Percentiles rank a stretch among this genome's conserved stretches.
These are phyloP conservation scores for Oryza punctata DNA, from an alignment of 176 grass and related monocot genomes.

Conservation along the genomic window DNA sequence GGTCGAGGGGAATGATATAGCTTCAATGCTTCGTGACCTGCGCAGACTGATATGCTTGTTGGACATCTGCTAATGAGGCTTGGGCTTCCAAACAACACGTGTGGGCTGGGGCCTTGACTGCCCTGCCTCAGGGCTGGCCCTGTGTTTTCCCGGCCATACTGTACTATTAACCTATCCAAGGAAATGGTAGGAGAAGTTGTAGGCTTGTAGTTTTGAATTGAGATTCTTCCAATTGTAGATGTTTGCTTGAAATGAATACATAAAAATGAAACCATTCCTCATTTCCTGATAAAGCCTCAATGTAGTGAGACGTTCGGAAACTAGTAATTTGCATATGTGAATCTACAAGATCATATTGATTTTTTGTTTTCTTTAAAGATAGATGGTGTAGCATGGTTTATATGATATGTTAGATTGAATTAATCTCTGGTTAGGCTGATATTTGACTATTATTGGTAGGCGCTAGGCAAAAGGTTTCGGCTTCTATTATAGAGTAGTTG, in stretches of 20 bases:
- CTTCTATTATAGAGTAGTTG: not conserved
- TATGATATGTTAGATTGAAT: not conserved
- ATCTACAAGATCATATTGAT: not conserved
- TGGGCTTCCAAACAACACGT: too few relatives aligned
- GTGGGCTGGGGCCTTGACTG: too few relatives aligned
- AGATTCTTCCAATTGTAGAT: not conserved
- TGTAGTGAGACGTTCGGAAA: not conserved
- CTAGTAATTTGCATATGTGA: not conserved
- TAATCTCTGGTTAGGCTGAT: not conserved
- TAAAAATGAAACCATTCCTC: not conserved
- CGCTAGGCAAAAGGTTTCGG: not conserved
- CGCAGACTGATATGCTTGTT: too few relatives aligned
- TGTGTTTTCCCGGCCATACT: not conserved
- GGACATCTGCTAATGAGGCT: too few relatives aligned
- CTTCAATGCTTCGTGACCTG: too few relatives aligned
- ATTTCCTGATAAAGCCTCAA: slow-evolving; percentile 13
- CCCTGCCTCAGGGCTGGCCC: too few relatives aligned
- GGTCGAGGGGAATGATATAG: too few relatives aligned
- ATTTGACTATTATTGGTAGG: not conserved
- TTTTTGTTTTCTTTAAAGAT: not conserved
- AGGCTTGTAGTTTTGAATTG: not conserved
- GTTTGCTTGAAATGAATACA: not conserved
- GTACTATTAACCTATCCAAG: not conserved
- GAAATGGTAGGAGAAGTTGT: not conserved
- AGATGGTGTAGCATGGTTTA: not conserved